These are phyloP conservation scores for Leptographium lundbergii DNA, from an alignment of 2,329 filamentous ascomycete genomes.

Conservation along the genomic window DNA sequence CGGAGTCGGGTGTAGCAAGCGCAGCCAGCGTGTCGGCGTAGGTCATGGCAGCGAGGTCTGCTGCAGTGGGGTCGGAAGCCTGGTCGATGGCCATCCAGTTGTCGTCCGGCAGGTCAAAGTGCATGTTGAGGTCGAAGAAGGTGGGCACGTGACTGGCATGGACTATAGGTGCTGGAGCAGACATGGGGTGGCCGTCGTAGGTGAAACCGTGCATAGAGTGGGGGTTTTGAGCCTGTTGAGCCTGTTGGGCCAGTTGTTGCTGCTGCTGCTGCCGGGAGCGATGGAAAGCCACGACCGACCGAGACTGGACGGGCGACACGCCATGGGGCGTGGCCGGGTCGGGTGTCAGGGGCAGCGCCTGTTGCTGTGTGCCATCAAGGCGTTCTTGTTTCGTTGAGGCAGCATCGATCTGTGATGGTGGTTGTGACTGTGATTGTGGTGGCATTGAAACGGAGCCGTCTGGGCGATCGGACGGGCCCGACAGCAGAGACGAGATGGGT, in stretches of 20 bases:
- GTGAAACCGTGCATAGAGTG: not conserved
- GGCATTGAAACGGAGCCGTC: not conserved
- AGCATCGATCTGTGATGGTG: not conserved
- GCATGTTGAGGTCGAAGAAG: slow-evolving; percentile 6
- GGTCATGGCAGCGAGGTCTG: not conserved
- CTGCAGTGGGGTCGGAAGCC: not conserved
- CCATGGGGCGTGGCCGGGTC: not conserved
- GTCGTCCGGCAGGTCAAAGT: slow-evolving; percentile 4
- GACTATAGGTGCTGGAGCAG: not conserved
- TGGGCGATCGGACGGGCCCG: not conserved
- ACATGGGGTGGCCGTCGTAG: not conserved
- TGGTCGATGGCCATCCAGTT: not conserved
- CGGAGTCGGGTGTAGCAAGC: not conserved
- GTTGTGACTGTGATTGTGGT: not conserved
- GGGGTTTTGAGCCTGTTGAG: not conserved
- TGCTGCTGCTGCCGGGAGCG: not conserved
- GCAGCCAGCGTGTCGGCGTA: not conserved
- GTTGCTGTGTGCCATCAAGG: not conserved
- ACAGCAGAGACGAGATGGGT: not conserved
- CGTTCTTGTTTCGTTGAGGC: not conserved
- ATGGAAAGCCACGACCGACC: not conserved
- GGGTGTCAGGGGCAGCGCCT: not conserved
- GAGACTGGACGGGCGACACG: not conserved
- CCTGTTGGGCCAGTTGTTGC: no score
- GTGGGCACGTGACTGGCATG: not conserved